Evolutionary conservation across 163 green algal genomes (phyloP).

Genomic region (Chlamydomonas reinhardtii): DNA sequence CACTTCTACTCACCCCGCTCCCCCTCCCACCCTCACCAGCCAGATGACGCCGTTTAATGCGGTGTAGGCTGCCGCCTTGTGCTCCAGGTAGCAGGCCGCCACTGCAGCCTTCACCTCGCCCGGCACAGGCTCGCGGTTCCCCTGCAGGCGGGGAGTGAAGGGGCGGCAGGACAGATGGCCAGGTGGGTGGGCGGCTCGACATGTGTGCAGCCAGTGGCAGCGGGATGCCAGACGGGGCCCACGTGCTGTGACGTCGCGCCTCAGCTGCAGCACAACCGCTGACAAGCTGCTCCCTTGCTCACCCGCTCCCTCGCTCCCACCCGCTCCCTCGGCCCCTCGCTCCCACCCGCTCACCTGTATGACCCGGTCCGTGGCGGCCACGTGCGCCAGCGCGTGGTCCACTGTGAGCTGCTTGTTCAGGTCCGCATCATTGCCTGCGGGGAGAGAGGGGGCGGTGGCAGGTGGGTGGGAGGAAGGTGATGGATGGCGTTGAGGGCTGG

Average conservation of each 20-base stretch:
- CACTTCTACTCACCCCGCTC: no score
- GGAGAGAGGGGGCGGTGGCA: not conserved
- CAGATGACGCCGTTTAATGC: slow-evolving; percentile 3
- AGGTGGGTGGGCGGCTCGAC: no score
- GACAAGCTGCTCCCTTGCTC: no score
- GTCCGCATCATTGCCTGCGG: slow-evolving; percentile 15
- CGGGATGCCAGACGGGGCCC: no score
- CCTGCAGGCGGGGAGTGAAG: not conserved
- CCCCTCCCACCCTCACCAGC: not conserved
- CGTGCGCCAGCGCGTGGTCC: slow-evolving; percentile 9
- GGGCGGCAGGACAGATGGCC: no score
- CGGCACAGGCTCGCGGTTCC: slow-evolving; percentile 4
- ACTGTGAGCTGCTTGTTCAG: slow-evolving; percentile 33
- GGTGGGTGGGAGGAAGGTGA: not conserved
- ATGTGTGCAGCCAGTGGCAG: no score
- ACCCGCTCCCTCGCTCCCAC: no score
- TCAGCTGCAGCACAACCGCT: no score
- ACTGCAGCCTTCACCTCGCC: slow-evolving; percentile 30
- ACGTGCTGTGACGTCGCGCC: no score
- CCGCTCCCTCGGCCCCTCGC: not conserved
- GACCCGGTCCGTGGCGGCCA: not conserved
- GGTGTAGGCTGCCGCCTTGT: slow-evolving; percentile 10
- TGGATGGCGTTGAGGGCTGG: not conserved
- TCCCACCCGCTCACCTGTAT: not conserved
- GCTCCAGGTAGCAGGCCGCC: slow-evolving; percentile 36